Evolutionary conservation across 2,329 filamentous ascomycete species (phyloP).

Genomic region (Rugonectria rugulosa): DNA sequence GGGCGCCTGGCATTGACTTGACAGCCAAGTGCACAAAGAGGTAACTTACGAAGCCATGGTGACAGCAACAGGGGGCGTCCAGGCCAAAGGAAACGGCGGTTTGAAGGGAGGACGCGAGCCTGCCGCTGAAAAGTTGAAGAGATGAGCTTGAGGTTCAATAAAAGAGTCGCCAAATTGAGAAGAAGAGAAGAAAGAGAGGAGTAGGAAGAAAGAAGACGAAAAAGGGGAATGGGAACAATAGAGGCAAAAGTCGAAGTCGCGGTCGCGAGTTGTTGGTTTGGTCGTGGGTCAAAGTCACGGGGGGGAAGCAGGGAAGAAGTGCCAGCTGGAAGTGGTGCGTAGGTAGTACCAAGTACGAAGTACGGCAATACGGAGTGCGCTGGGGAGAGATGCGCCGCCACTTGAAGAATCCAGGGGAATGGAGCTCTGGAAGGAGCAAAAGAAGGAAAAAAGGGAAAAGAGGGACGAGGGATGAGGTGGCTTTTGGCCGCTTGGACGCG

Average conservation of each 20-base stretch:
- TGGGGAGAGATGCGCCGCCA: constrained; percentile 23
- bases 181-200: constrained; percentile 13
- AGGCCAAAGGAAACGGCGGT: constrained; percentile 26
- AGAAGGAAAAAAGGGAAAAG: constrained; percentile 8
- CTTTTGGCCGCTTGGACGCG: constrained; percentile 37
- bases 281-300: constrained; percentile 22
- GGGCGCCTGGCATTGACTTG: background rate
- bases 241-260: constrained; percentile 13
- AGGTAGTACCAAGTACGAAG: constrained; percentile 12
- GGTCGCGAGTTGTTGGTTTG: constrained; percentile 21
- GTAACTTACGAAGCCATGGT: constrained; percentile 43
- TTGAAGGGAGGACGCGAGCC: constrained; percentile 19
- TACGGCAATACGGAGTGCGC: background rate
- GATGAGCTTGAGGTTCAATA: constrained; percentile 16
- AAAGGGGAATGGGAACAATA: background rate
- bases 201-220: background rate
- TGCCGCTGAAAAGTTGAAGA: constrained; percentile 15
- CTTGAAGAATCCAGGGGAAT: constrained; percentile 37
- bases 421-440: constrained; percentile 21
- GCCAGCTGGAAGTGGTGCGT: constrained; percentile 24
- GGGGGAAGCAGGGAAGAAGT: constrained; percentile 13
- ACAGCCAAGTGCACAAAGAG: background rate
- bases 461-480: constrained; percentile 28
- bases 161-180: constrained; percentile 10
- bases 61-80: constrained; percentile 27